Percentiles rank a stretch among this genome's conserved stretches.
These are phyloP conservation scores for Gloeopeniophorella convolvens DNA, from an alignment of 768 basidiomycete species.

Conservation along the genomic window DNA sequence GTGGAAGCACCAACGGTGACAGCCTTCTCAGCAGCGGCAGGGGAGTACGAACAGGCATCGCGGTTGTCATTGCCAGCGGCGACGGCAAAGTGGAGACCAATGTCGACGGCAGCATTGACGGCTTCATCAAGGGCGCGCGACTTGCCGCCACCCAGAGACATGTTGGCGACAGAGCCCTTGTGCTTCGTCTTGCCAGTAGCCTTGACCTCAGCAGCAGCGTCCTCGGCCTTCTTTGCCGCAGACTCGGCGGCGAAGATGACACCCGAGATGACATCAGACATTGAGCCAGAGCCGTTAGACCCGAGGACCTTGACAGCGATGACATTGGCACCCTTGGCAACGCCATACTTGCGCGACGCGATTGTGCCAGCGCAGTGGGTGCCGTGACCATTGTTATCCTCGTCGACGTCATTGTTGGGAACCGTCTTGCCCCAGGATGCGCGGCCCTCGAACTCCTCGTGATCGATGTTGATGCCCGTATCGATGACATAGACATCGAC, in stretches of 20 bases:
- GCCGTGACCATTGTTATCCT: slow-evolving; percentile 94
- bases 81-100: slow-evolving; percentile 92
- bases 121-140: slow-evolving; percentile 75
- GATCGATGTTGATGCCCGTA: slow-evolving; percentile 83
- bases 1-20: slow-evolving; percentile 94
- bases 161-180: slow-evolving; percentile 95
- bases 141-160: slow-evolving; percentile 97
- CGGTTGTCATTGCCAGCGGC: slow-evolving; percentile 88
- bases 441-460: slow-evolving; percentile 84
- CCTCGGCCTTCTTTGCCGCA: slow-evolving; percentile 50
- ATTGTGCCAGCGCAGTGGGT: slow-evolving; percentile 95
- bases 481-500: slow-evolving; percentile 89
- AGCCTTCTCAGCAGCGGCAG: slow-evolving; percentile 82
- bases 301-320: slow-evolving; percentile 92
- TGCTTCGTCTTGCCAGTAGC: slow-evolving; percentile 74
- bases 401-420: slow-evolving; percentile 74
- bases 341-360: slow-evolving; percentile 88
- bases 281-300: slow-evolving; percentile 88
- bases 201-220: slow-evolving; percentile 57
- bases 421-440: slow-evolving; percentile 93
- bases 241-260: slow-evolving; percentile 68
- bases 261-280: slow-evolving; percentile 90
- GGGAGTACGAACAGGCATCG: slow-evolving; percentile 90
- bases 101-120: slow-evolving; percentile 77
- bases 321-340: slow-evolving; percentile 88